Evolutionary conservation across 2,329 filamentous ascomycete species (phyloP).

Genomic region (Simplicillium sp.): DNA sequence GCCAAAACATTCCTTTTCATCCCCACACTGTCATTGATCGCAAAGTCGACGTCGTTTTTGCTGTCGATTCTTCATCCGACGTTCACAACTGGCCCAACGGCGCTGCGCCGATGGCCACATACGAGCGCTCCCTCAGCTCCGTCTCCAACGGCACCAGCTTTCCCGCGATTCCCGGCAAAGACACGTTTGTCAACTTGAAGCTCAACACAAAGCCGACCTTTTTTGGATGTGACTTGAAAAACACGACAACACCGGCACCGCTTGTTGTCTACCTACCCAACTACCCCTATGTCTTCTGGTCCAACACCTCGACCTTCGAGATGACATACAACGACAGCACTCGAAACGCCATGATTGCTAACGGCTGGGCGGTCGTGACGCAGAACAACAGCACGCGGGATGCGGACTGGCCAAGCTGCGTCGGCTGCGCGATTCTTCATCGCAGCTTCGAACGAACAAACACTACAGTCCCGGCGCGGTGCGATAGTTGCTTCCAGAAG

Average conservation of each 20-base stretch:
- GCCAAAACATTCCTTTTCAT: conserved; percentile 71
- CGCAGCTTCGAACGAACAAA: conserved; percentile 66
- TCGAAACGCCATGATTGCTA: conserved; percentile 73
- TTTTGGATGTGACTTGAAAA: conserved; percentile 52
- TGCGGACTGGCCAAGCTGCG: conserved; percentile 67
- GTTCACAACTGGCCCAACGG: conserved; percentile 53
- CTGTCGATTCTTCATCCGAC: conserved; percentile 56
- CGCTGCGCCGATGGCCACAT: conserved; percentile 46
- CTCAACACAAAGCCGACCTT: conserved; percentile 52
- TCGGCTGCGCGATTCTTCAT: conserved; percentile 77
- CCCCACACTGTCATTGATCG: conserved; percentile 43
- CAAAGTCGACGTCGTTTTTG: conserved; percentile 52
- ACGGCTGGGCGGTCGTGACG: conserved; percentile 78
- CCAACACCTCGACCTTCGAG: conserved; percentile 74
- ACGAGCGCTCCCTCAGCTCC: conserved; percentile 39
- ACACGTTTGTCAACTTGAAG: conserved; percentile 47
- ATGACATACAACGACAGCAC: conserved; percentile 51
- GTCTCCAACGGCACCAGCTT: conserved; percentile 45
- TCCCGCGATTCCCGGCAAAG: conserved; percentile 44
- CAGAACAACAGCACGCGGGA: conserved; percentile 73
- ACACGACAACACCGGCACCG: conserved; percentile 47
- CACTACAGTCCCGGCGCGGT: conserved; percentile 60
- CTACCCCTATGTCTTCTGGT: conserved; percentile 64
- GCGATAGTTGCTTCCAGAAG: conserved; percentile 62
- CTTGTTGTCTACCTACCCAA: conserved; percentile 77